phyloP scores from a whole-genome alignment of 345 rosid species.

The Eucalyptus albens region DNA sequence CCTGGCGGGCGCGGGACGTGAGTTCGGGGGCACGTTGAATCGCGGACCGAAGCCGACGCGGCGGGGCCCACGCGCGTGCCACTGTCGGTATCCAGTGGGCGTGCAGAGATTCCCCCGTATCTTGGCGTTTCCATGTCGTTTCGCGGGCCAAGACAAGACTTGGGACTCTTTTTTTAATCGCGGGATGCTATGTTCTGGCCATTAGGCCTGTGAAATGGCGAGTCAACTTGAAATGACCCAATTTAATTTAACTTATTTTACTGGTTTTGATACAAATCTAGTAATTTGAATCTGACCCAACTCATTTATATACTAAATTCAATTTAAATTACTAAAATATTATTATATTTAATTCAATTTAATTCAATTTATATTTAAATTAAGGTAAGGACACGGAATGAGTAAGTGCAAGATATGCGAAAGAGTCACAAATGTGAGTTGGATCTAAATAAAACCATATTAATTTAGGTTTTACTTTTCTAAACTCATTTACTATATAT shows the following conservation, averaged over 20 bases:
- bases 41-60: background rate
- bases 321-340: too few relatives aligned
- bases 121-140: background rate
- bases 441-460: too few relatives aligned
- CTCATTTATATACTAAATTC: background rate
- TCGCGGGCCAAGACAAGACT: background rate
- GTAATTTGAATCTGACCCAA: background rate
- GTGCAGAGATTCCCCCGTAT: background rate
- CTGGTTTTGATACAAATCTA: background rate
- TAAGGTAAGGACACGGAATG: rapidly evolving
- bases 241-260: too few relatives aligned
- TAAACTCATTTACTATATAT: background rate
- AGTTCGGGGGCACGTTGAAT: background rate
- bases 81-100: background rate
- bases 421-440: rapidly evolving
- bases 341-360: too few relatives aligned
- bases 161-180: background rate
- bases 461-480: too few relatives aligned
- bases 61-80: background rate
- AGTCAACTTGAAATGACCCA: background rate
- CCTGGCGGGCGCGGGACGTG: background rate
- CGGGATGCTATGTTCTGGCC: background rate
- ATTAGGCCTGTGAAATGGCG: background rate
- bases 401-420: rapidly evolving
- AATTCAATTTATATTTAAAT: rapidly evolving